These are phyloP conservation scores for Aphanomyces stellatus DNA, from an alignment of 352 stramenopile genomes.

Conservation along the genomic window DNA sequence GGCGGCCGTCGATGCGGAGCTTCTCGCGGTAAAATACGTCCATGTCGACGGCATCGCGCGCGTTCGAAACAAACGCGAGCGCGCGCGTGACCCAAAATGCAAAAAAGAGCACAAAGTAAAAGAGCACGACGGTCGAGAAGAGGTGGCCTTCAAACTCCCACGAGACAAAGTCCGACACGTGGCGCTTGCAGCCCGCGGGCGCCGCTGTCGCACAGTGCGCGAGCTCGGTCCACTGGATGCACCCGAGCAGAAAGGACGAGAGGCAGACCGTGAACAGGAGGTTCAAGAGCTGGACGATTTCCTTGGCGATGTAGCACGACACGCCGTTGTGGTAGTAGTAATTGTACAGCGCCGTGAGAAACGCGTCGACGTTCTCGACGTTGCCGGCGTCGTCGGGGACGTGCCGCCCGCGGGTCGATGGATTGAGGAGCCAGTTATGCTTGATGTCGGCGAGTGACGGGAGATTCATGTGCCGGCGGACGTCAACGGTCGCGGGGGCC, in stretches of 20 bases:
- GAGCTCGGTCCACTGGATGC: conserved; percentile 92
- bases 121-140: conserved; percentile 45
- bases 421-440: conserved; percentile 4
- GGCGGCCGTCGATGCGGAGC: conserved; percentile 81
- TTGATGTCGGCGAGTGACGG: conserved; percentile 13
- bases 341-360: conserved; percentile 90
- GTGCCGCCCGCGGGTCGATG: conserved; percentile 17
- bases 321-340: conserved; percentile 94
- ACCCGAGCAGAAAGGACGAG: conserved; percentile 92
- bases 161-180: conserved; percentile 61
- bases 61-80: conserved; percentile 68
- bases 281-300: conserved; percentile 88
- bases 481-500: background rate
- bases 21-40: conserved; percentile 87
- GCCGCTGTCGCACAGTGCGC: conserved; percentile 73
- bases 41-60: conserved; percentile 87
- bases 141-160: conserved; percentile 41
- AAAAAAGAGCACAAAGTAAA: conserved; percentile 94
- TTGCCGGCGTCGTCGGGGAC: conserved; percentile 57
- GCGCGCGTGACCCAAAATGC: conserved; percentile 87
- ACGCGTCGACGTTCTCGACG: conserved; percentile 84
- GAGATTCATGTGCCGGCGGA: conserved; percentile 15
- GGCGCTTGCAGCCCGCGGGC: conserved; percentile 63
- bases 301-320: conserved; percentile 77
- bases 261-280: conserved; percentile 94